Evolutionary conservation across 1,139 yeast genomes (phyloP), one percentile per base, ranked within the genome.

Genomic region (Suhomyces bolitotheri): DNA sequence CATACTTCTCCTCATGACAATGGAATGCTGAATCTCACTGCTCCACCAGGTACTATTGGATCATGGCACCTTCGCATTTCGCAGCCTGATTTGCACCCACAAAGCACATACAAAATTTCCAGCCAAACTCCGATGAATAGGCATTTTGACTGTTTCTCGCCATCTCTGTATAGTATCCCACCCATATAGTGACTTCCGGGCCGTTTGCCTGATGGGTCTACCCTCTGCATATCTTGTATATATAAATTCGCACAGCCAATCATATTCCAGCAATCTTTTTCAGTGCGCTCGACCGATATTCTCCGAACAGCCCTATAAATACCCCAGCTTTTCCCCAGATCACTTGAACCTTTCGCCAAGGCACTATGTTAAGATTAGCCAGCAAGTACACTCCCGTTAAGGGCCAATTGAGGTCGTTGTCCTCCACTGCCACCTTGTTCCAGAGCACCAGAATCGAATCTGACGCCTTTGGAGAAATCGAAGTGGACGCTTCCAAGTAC

Each of bases 291-390:
- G 41, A 31, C 27, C 30, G 25, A 27, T 39, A 17, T 16, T 19
- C 22, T 19, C 27, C 32, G 22, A 22, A 12, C 31, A 27, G 7
- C 6, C 20, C 8, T 22, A 27, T 36, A 36, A 27, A 25, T 37
- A 27, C 38, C 40, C 37, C 35, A 31, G 40, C 16, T 37, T 33
- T 27, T 26, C 28, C 17, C 11, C 20, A 17, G 8, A 17, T n/a
- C 6, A 17, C 20, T 17, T 17, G 20, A 7, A 11, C 19, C 13
- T 24, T 11, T 16, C n/a, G 22, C 25, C 14, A 11, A 29, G 30
- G 7, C 13, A 15, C 31, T 10, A 64, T 64, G 70, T 64, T 64
- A 52, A 62, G 67, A 58, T 47, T 34, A 24, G 31, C 45, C 36
- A 16, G 33, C 33, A 32, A 25, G 22, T 33, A 56, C 16, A 39